Base-by-base conservation (phyloP, 2,329 filamentous ascomycete genomes). In the Lasiodiplodia gonubiensis region DNA sequence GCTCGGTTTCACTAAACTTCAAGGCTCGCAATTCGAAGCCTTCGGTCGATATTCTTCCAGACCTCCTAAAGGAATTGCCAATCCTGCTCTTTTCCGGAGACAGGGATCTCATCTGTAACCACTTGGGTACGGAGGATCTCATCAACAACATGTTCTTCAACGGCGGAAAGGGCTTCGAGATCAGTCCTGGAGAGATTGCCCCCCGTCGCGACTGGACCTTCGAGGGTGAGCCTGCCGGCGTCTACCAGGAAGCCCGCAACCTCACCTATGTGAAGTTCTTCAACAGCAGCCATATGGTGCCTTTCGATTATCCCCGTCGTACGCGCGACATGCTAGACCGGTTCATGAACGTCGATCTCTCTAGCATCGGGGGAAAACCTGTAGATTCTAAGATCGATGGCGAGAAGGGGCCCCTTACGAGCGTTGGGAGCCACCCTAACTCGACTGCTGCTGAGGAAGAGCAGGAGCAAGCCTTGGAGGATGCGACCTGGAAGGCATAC, bases 241-340 rank as follows among this genome's bases (percentile, higher is more conserved):
- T 96, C 75, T 99, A 94, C 85, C 96, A 99, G 79, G 88, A 93
- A 77, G 94, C 95, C 1, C 89, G 96, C 71, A 99, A 99, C 80
- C 82, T 99, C 69, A 97, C 95, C 0, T 99, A 99, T 76, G 90
- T 99, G 37, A 85, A 96, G 49, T 97, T 98, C 81, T 92, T 97
- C 83, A 97, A 99, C 78, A 89, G 93, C 18, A 97, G 92, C 60
- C 95, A 99, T 80, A 99, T 99, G 95, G 95, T 99, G 1, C 96
- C 95, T 0, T 98, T 95, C 75, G 94, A 99, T 79, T 92, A 91
- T 73, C 90, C 94, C 1, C 89, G 93, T 57, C 90, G 93, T 69
- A 91, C 90, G 23, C 88, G 94, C 69, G 95, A 98, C 78, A 99
- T 99, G 95, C 88, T 99, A 18, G 94, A 99, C 79, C 91, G 95